Evolutionary conservation across 1,139 yeast species (phyloP), one percentile per base, ranked within the genome.

Genomic region (Williopsis jadinii): DNA sequence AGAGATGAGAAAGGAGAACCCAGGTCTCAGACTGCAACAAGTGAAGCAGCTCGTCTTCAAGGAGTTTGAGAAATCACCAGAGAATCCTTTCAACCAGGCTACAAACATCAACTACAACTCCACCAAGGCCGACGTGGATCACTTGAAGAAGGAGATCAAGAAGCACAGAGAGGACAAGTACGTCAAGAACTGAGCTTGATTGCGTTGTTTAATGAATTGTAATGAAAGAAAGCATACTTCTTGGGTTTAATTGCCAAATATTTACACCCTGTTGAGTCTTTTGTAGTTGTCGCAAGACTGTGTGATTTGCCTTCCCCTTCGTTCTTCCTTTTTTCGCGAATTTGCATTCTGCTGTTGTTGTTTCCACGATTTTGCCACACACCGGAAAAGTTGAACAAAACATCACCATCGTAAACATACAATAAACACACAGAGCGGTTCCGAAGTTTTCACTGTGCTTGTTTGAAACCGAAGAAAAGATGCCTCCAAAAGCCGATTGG

Each of bases 21-120:
- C 92, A 3, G 95, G 95, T 10, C 71, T 85, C 55, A 73, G 95
- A 54, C 70, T 80, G 53, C 85, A 83, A 58, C 95, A 85, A 60
- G 67, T 82, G 58, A 85, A 85, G 66, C 82, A 84, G 54, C 61
- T 84, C 50, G 64, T 82, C 32, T 78, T 72, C 64, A 85, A 84
- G 67, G 95, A 86, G 65, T 85, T 85, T 70, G 83, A 83, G 60
- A 84, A 83, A 66, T 72, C 83, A 39, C 78, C 80, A 11, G 88
- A 83, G 55, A 85, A 85, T 62, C 95, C 95, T 37, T 81, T 85
- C 79, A 86, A 86, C 66, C 90, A 82, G 62, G 51, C 35, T 12
- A 80, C 84, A 32, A 79, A 73, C 49, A 69, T 81, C 32, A 59
- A 64, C 36, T 83, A 70, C 64, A 81, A 85, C 55, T 88, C 95